A percentile compares a stretch with the other conserved stretches of the same genome.
Evolutionary conservation across 2,329 filamentous ascomycete genomes (phyloP).

Genomic region (Fusarium nurragi): DNA sequence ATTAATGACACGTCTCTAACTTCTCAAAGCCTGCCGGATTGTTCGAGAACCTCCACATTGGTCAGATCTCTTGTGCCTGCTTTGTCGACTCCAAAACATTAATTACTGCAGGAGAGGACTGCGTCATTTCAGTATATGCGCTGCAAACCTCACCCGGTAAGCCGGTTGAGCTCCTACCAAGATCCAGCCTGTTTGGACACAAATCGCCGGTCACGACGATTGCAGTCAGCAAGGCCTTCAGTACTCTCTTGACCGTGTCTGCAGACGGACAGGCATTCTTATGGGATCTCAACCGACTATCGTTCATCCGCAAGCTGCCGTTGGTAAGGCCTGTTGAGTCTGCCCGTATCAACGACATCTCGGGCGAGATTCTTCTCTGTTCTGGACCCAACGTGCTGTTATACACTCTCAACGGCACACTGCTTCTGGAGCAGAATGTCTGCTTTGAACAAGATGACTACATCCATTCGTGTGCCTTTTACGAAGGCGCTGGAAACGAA

Average conservation of each 20-base stretch:
- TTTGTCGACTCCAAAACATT: constrained; percentile 92
- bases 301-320: constrained; percentile 82
- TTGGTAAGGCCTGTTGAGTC: constrained; percentile 71
- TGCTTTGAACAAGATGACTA: constrained; percentile 77
- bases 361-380: constrained; percentile 88
- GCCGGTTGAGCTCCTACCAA: constrained; percentile 79
- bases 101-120: constrained; percentile 91
- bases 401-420: constrained; percentile 87
- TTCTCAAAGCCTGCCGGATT: constrained; percentile 72
- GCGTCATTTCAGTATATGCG: constrained; percentile 86
- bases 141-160: constrained; percentile 72
- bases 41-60: constrained; percentile 93
- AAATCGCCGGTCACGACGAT: constrained; percentile 83
- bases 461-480: constrained; percentile 86
- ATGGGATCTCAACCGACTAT: constrained; percentile 93
- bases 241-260: constrained; percentile 85
- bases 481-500: constrained; percentile 89
- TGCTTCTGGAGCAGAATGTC: constrained; percentile 83
- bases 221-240: constrained; percentile 87
- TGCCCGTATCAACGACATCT: constrained; percentile 87
- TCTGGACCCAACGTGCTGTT: constrained; percentile 78
- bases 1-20: constrained; percentile 42
- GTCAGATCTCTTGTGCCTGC: constrained; percentile 82
- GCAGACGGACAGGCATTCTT: constrained; percentile 84
- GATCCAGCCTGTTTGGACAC: constrained; percentile 88